Percentiles rank a stretch among this genome's conserved stretches.
These are phyloP conservation scores for Magnaporthiopsis poae DNA, from an alignment of 2,329 filamentous ascomycete species.

Conservation along the genomic window DNA sequence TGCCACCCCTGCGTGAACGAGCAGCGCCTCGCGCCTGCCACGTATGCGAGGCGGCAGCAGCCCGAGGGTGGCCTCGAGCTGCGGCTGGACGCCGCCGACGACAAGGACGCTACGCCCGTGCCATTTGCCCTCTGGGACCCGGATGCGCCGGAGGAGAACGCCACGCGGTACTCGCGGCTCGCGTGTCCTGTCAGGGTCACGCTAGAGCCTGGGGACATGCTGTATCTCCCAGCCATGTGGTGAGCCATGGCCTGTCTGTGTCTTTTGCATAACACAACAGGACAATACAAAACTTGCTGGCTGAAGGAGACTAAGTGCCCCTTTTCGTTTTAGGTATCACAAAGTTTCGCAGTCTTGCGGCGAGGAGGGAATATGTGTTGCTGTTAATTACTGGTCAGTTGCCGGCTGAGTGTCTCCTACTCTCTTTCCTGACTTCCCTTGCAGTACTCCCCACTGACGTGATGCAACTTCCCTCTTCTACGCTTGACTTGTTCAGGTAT, in stretches of 20 bases:
- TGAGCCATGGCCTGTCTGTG: conserved; percentile 24
- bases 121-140: conserved; percentile 72
- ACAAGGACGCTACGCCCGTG: too few relatives aligned
- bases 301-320: background rate
- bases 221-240: conserved; percentile 76
- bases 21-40: conserved; percentile 42
- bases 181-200: conserved; percentile 57
- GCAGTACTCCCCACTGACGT: background rate
- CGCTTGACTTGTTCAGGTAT: conserved; percentile 44
- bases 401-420: too few relatives aligned
- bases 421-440: background rate
- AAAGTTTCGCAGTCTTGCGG: conserved; percentile 66
- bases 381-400: conserved; percentile 70
- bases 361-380: conserved; percentile 62
- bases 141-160: conserved; percentile 38
- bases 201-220: conserved; percentile 63
- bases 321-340: conserved; percentile 48
- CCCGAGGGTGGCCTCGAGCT: conserved; percentile 21
- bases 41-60: conserved; percentile 38
- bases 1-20: conserved; percentile 63
- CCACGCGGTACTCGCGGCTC: conserved; percentile 50
- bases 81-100: conserved; percentile 22
- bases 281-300: too few relatives aligned
- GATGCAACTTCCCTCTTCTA: background rate
- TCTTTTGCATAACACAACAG: background rate